phyloP scores from a whole-genome alignment of 768 basidiomycete species.

The Leucosporidium scottii region DNA sequence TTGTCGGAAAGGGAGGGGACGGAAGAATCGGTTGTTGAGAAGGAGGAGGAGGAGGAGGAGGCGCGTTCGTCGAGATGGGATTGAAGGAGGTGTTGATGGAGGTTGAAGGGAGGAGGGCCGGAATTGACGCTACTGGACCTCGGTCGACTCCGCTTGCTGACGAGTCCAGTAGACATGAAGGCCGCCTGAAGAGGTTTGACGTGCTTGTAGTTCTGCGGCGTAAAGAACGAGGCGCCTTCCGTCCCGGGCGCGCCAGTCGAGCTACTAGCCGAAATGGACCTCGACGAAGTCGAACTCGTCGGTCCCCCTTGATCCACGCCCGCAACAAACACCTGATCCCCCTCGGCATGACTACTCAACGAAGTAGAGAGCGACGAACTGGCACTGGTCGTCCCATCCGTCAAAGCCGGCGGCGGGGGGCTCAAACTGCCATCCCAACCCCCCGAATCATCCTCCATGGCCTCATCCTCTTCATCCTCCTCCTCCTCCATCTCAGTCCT shows the following conservation, averaged over 20 bases:
- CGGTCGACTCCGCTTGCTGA: slow-evolving; percentile 39
- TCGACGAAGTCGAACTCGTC: background rate
- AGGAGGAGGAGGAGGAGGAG: slow-evolving; percentile 4
- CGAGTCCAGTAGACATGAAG: slow-evolving; percentile 44
- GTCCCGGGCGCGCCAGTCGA: background rate
- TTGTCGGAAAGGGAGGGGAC: slow-evolving; percentile 32
- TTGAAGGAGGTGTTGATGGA: slow-evolving; percentile 25
- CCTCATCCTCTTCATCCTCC: slow-evolving; percentile 24
- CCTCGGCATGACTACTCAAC: slow-evolving; percentile 6
- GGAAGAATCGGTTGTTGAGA: slow-evolving; percentile 4
- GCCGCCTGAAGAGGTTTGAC: slow-evolving; percentile 40
- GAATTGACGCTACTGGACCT: slow-evolving; percentile 9
- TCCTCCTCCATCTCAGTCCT: background rate
- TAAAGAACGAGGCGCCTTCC: slow-evolving; percentile 24
- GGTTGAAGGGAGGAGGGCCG: slow-evolving; percentile 18
- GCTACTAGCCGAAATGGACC: slow-evolving; percentile 15
- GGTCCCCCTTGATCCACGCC: background rate
- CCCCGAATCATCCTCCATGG: slow-evolving; percentile 24
- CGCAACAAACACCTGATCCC: background rate
- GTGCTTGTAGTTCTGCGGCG: slow-evolving; percentile 37
- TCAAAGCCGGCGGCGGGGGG: slow-evolving; percentile 21
- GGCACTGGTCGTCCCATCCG: slow-evolving; percentile 32
- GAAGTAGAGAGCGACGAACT: slow-evolving; percentile 21
- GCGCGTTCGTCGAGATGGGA: slow-evolving; percentile 21
- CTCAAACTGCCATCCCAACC: background rate